These are phyloP conservation scores for Lichtheimia ornata DNA, from an alignment of 371 early-diverging fungal genomes.

Conservation along the genomic window DNA sequence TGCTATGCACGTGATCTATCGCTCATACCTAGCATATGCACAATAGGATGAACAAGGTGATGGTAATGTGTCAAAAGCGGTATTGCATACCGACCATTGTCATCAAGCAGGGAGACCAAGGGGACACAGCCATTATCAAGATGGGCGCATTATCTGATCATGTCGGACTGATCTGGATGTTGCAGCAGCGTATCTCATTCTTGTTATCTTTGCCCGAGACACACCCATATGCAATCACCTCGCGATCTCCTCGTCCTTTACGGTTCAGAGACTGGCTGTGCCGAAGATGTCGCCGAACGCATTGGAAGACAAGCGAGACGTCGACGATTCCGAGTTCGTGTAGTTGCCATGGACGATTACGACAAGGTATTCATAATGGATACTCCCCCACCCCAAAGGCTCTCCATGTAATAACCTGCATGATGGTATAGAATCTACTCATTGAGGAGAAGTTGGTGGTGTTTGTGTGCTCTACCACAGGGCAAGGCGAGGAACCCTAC, in stretches of 20 bases:
- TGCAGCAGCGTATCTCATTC: background rate
- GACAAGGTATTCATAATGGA: constrained; percentile 50
- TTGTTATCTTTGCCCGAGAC: background rate
- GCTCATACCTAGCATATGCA: too few relatives aligned
- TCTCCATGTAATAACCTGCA: constrained; percentile 9
- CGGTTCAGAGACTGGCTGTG: constrained; percentile 86
- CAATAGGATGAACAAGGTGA: too few relatives aligned
- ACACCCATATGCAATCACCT: constrained; percentile 1
- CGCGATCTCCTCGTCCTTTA: constrained; percentile 69
- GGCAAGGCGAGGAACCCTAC: constrained; percentile 91
- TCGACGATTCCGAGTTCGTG: constrained; percentile 64
- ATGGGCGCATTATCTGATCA: too few relatives aligned
- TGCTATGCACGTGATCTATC: too few relatives aligned
- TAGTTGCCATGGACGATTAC: constrained; percentile 81
- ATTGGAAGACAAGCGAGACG: constrained; percentile 76
- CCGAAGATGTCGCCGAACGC: constrained; percentile 81
- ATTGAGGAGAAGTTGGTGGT: constrained; percentile 69
- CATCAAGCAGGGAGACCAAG: too few relatives aligned
- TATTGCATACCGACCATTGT: too few relatives aligned
- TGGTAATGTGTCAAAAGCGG: too few relatives aligned
- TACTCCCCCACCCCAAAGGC: too few relatives aligned
- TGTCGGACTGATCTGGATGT: too few relatives aligned
- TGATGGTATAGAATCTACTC: constrained; percentile 32
- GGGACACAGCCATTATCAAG: too few relatives aligned
- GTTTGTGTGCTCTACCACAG: constrained; percentile 94